Conservation (phyloP, 768 basidiomycete genomes). For the Suillus subalutaceus region DNA sequence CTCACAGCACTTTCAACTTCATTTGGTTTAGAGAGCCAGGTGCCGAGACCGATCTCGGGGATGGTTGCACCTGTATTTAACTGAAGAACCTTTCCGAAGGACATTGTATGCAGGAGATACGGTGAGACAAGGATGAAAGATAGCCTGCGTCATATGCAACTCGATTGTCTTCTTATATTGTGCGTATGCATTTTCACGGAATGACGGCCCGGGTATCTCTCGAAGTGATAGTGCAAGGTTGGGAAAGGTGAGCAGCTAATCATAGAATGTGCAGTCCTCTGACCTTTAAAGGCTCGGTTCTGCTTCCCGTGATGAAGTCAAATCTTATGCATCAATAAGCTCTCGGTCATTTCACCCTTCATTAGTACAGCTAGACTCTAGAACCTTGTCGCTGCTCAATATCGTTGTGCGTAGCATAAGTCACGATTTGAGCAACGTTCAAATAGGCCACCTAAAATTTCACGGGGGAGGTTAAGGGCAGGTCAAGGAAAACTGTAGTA, state of each 20-base stretch:
- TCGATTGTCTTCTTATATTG: constrained; percentile 7
- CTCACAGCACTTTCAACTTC: constrained; percentile 76
- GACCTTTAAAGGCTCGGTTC: neutral
- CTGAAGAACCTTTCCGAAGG: constrained; percentile 39
- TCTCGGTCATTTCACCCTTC: neutral
- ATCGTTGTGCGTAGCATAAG: neutral
- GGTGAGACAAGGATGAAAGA: neutral
- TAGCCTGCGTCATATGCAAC: neutral
- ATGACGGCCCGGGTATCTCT: constrained; percentile 1
- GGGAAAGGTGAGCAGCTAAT: constrained; percentile 3
- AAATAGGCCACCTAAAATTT: neutral
- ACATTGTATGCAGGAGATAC: constrained; percentile 35
- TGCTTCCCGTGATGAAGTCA: neutral
- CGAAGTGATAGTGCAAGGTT: neutral
- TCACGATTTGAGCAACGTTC: neutral
- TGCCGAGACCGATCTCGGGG: constrained; percentile 82
- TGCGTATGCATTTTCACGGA: neutral
- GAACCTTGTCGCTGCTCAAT: neutral
- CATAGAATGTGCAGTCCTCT: constrained; percentile 3
- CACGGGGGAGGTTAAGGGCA: neutral
- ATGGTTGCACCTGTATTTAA: constrained; percentile 55
- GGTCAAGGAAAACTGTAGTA: neutral
- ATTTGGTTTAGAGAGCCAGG: constrained; percentile 75
- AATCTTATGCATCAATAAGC: neutral
- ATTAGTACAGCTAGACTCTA: neutral